These are phyloP conservation scores for Leptographium wingfieldii DNA, from an alignment of 2,329 filamentous ascomycete genomes.

Conservation along the genomic window DNA sequence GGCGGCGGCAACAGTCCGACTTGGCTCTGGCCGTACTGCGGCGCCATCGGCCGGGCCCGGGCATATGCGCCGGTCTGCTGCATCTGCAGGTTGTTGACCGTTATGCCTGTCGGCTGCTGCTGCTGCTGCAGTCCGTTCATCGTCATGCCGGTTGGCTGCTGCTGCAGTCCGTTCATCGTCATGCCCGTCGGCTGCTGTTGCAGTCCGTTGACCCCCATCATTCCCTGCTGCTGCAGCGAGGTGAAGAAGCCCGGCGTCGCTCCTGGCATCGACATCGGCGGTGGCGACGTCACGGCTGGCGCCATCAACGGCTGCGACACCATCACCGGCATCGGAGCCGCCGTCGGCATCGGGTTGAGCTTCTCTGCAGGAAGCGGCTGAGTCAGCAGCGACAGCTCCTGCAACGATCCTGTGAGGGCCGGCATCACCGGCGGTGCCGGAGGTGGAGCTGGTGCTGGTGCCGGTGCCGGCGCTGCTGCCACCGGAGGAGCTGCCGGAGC, in stretches of 20 bases:
- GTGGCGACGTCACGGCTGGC: conserved; percentile 19
- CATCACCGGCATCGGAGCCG: conserved; percentile 12
- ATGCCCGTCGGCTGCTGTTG: conserved; percentile 27
- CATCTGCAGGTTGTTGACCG: conserved; percentile 9
- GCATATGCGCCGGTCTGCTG: conserved; percentile 19
- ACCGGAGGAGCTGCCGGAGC: conserved; percentile 10
- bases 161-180: conserved; percentile 18
- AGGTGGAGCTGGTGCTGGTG: conserved; percentile 25
- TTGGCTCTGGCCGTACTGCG: conserved; percentile 46
- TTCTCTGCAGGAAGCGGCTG: conserved; percentile 41
- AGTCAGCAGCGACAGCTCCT: conserved; percentile 41
- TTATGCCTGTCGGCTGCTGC: conserved; percentile 23
- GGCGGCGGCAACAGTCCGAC: conserved; percentile 56
- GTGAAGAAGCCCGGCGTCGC: conserved; percentile 49
- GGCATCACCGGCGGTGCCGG: conserved; percentile 24
- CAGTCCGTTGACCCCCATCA: conserved; percentile 15
- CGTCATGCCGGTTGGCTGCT: conserved; percentile 24
- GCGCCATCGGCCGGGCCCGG: conserved; percentile 59
- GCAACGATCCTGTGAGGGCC: conserved; percentile 54
- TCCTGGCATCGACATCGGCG: conserved; percentile 28
- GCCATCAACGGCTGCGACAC: conserved; percentile 12
- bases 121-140: conserved; percentile 19
- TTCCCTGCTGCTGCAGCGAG: conserved; percentile 18
- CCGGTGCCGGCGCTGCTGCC: conserved; percentile 22
- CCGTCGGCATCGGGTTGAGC: conserved; percentile 17